Percentiles rank a stretch among this genome's conserved stretches.
Conservation (phyloP, 495 filamentous ascomycete species). For the Penicillium paxilli region DNA sequence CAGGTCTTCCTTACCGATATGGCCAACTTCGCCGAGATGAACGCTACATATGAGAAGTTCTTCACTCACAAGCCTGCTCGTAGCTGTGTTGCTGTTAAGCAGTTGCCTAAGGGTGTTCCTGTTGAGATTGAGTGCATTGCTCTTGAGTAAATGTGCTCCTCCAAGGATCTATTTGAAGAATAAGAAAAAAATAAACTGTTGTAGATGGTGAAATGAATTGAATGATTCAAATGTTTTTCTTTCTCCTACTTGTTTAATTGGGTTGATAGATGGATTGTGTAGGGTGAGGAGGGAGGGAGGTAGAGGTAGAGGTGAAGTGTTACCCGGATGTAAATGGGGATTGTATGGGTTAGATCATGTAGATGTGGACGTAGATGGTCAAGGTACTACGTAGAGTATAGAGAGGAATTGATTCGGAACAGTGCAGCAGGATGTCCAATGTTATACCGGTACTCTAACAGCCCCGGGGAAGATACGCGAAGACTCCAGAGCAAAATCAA, state of each 20-base stretch:
- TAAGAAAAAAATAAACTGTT: not conserved
- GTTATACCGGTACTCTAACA: too few species aligned
- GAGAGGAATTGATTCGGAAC: too few species aligned
- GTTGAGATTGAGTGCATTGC: constrained; percentile 92
- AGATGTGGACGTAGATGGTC: too few species aligned
- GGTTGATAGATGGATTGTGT: constrained; percentile 9
- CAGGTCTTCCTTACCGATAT: constrained; percentile 83
- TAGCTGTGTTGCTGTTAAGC: constrained; percentile 87
- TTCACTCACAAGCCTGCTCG: constrained; percentile 87
- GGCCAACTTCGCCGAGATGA: constrained; percentile 84
- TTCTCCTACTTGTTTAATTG: too few species aligned
- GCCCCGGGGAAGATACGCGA: too few species aligned
- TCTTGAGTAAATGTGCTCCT: constrained; percentile 42
- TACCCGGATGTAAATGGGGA: too few species aligned
- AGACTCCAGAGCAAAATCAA: too few species aligned
- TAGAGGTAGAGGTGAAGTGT: too few species aligned
- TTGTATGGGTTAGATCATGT: too few species aligned
- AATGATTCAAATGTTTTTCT: not conserved
- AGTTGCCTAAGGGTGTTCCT: constrained; percentile 85
- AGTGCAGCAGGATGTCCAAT: too few species aligned
- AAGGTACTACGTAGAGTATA: too few species aligned
- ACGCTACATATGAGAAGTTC: constrained; percentile 82
- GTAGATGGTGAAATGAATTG: not conserved
- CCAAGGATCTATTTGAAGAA: not conserved
- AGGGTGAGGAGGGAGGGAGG: too few species aligned